Base-by-base conservation (phyloP, 2,329 filamentous ascomycete species). In the Trichothecium roseum region DNA sequence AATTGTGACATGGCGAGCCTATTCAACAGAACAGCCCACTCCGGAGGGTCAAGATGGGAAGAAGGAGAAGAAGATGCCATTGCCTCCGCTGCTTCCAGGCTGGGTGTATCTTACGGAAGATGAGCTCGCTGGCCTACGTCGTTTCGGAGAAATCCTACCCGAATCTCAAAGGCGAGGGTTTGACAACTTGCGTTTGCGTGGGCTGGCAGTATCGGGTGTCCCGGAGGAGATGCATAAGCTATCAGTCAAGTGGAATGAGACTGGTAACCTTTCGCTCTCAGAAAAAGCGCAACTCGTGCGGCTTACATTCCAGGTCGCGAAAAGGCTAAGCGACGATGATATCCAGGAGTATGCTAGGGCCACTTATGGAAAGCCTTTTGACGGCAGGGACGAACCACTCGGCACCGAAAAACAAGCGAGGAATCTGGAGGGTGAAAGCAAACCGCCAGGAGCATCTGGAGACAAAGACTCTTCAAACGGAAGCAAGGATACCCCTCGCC, bases 151-250 rank as follows among this genome's bases (percentile, higher is more conserved):
- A 44, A 63, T 68, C 40, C 66, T 85, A 38, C 80, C 81, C 7
- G 63, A 68, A 37, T 66, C 68, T n/a, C 77, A 84, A 56, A 65
- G 66, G 28, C 58, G 73, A 34, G 61, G 69, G 16, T 56, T 87
- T 39, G 67, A 76, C 39, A 66, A 72, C 32, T 66, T 78, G 8
- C 59, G 83, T n/a, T 61, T 71, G 20, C 6, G 6, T 24, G 41
- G 63, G 69, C 18, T 68, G 89, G 41, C 75, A 78, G 59, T 66
- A 68, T 68, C 78, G 29, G 86, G 86, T 8, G 73, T 86, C 13
- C 84, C 85, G 1, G 48, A 60, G 16, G 84, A 86, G 51, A 59
- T 86, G 14, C 69, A 72, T 37, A 69, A 80, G 28, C 49, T 76
- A 40, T 55, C 75, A 29, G 51, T 57, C 27, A 69, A 72, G 43